These are phyloP conservation scores for Cutaneotrichosporon sp. DNA, from an alignment of 1,284 basidiomycete genomes.

Conservation along the genomic window DNA sequence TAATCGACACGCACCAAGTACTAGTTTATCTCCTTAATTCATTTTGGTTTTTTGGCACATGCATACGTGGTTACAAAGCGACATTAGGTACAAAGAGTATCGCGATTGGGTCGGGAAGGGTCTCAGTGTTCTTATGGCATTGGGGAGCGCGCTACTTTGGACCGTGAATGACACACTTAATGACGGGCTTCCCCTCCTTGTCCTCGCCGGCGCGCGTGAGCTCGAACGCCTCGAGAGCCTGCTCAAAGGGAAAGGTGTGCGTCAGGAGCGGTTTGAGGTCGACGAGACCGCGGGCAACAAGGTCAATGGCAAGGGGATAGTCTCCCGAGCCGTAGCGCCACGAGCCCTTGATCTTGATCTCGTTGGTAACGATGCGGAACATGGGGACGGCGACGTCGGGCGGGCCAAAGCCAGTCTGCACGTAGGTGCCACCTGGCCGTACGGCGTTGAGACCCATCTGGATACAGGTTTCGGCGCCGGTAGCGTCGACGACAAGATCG, in stretches of 20 bases:
- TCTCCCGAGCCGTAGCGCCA: slow-evolving; percentile 47
- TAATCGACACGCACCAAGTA: slow-evolving; percentile 5
- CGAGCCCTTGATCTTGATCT: slow-evolving; percentile 42
- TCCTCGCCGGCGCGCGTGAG: slow-evolving; percentile 64
- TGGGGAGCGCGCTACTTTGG: slow-evolving; percentile 30
- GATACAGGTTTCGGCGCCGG: slow-evolving; percentile 61
- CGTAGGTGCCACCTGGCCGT: slow-evolving; percentile 51
- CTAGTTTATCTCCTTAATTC: too few species aligned
- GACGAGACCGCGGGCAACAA: slow-evolving; percentile 53
- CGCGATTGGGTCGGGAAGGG: too few species aligned
- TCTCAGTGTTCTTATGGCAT: background rate
- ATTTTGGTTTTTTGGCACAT: background rate
- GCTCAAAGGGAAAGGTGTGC: slow-evolving; percentile 57
- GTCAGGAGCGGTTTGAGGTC: slow-evolving; percentile 54
- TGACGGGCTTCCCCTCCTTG: slow-evolving; percentile 52
- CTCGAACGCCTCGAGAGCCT: slow-evolving; percentile 55
- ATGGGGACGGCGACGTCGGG: slow-evolving; percentile 45
- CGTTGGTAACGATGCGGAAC: slow-evolving; percentile 41
- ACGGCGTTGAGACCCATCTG: slow-evolving; percentile 55
- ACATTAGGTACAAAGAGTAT: background rate
- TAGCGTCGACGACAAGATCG: slow-evolving; percentile 58
- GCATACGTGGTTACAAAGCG: background rate
- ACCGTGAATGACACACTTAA: slow-evolving; percentile 47
- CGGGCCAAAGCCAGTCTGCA: slow-evolving; percentile 45
- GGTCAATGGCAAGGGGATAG: slow-evolving; percentile 52